Percentiles rank a stretch among this genome's conserved stretches.
Evolutionary conservation across 2,329 filamentous ascomycete genomes (phyloP).

Genomic region (Zalaria obscura): DNA sequence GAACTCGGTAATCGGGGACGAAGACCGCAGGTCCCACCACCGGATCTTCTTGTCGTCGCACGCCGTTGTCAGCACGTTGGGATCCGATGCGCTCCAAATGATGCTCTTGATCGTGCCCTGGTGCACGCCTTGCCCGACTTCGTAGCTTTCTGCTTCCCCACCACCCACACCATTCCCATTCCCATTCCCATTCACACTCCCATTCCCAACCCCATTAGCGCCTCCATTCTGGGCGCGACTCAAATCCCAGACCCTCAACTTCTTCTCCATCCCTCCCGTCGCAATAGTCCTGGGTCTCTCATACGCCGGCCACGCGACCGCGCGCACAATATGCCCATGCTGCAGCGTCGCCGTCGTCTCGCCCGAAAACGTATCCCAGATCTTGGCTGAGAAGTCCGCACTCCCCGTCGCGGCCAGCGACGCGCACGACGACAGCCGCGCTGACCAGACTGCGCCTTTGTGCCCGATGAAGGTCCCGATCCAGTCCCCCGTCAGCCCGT

Average conservation of each 20-base stretch:
- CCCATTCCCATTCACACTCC: neutral
- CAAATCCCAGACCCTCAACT: conserved; percentile 84
- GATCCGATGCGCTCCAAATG: conserved; percentile 71
- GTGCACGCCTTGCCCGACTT: conserved; percentile 77
- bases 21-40: conserved; percentile 82
- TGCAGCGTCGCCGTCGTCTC: conserved; percentile 76
- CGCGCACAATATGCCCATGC: conserved; percentile 90
- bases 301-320: conserved; percentile 64
- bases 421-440: conserved; percentile 76
- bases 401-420: conserved; percentile 82
- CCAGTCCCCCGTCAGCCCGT: conserved; percentile 92
- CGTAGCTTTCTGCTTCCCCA: conserved; percentile 41
- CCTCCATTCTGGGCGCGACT: conserved; percentile 33
- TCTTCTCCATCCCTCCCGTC: conserved; percentile 93
- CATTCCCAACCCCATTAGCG: neutral
- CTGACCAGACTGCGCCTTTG: conserved; percentile 97
- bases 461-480: conserved; percentile 97
- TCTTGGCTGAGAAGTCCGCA: conserved; percentile 81
- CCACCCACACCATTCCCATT: conserved; percentile 5
- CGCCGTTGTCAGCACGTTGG: conserved; percentile 79
- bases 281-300: conserved; percentile 58
- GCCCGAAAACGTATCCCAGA: conserved; percentile 94
- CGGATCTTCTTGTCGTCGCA: conserved; percentile 81
- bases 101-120: conserved; percentile 88
- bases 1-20: conserved; percentile 61